Base-by-base conservation (phyloP, 768 basidiomycete species). In the Boletus insuetus region DNA sequence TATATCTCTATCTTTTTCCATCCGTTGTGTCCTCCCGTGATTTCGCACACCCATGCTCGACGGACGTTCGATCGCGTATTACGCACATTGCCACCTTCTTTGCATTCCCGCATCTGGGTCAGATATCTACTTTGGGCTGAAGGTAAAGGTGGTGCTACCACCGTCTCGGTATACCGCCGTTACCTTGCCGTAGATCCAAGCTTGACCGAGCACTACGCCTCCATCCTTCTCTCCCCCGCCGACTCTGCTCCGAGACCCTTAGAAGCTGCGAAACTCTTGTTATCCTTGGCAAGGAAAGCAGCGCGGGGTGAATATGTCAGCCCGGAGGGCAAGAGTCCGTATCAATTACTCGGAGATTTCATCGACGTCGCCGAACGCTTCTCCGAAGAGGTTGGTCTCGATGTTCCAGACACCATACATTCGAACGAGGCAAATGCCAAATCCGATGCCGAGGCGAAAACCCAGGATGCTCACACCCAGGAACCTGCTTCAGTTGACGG, bases 101-200 rank as follows among this genome's bases (percentile, higher is more conserved):
- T 98, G 20, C 97, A 99, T 66, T 82, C 82, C 6, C 87, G 94
- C 35, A 82, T 98, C 60, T 99, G 97, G 97, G 82, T 87, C 13
- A 82, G 89, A 52, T 98, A 98, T 73, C 81, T 99, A 17, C 77
- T 90, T 14, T 98, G 94, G 92, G 89, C 94, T 6, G 94, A 97
- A 74, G 68, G 76, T 16, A 85, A 80, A 69, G 91, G 92, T 47
- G 91, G 93, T 19, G 62, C 77, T n/a, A 88, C 89, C 3, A 85
- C 84, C 40, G 88, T 91, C 45, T 74, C 82, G 24, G 82, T 95
- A 6, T 98, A 96, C 75, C 84, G 94, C 52, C 85, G 97, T 41
- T 97, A 95, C 69, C 85, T 98, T 41, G 74, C 82, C 35, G 80
- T 94, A 46, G 89, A 94, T 71, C 87, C 88, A 13, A 86, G 78